Conservation (phyloP, 441 rosid genomes). For the Croton laevigatus region DNA sequence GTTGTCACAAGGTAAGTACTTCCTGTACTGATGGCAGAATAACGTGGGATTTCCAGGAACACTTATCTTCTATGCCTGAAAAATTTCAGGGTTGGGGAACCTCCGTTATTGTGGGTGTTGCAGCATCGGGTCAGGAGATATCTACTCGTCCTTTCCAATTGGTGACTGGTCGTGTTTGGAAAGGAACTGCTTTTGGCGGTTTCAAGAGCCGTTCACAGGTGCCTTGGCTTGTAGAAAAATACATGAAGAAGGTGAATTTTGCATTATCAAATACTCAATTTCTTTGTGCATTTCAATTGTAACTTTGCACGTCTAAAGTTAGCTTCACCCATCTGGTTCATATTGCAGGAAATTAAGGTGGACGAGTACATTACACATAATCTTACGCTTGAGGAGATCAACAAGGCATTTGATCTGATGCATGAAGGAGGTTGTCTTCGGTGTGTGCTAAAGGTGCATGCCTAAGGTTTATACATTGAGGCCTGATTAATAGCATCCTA, state of each 20-base stretch:
- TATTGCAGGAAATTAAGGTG: slow-evolving; percentile 82
- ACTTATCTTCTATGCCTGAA: slow-evolving; percentile 17
- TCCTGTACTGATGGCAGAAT: slow-evolving; percentile 2
- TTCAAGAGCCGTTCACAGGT: slow-evolving; percentile 98
- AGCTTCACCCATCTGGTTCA: background rate
- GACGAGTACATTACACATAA: slow-evolving; percentile 87
- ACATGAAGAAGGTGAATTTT: slow-evolving; percentile 72
- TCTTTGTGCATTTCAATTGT: background rate
- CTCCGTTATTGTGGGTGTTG: slow-evolving; percentile 91
- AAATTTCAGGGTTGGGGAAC: slow-evolving; percentile 91
- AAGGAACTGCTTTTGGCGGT: slow-evolving; percentile 98
- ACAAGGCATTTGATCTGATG: slow-evolving; percentile 81
- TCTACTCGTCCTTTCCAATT: slow-evolving; percentile 94
- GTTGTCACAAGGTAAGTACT: slow-evolving; percentile 85
- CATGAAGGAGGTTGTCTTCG: slow-evolving; percentile 89
- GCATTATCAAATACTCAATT: background rate
- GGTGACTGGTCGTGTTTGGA: slow-evolving; percentile 99
- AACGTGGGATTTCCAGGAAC: slow-evolving; percentile 3
- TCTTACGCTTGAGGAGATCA: slow-evolving; percentile 71
- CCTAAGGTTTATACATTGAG: slow-evolving; percentile 21
- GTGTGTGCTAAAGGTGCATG: slow-evolving; percentile 61
- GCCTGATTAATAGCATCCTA: background rate
- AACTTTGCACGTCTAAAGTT: background rate
- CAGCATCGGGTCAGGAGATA: slow-evolving; percentile 98
- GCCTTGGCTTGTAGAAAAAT: slow-evolving; percentile 98